Evolutionary conservation across 228 moss, liverwort and hornwort genomes (phyloP).

Genomic region (Sphagnum magellanicum): DNA sequence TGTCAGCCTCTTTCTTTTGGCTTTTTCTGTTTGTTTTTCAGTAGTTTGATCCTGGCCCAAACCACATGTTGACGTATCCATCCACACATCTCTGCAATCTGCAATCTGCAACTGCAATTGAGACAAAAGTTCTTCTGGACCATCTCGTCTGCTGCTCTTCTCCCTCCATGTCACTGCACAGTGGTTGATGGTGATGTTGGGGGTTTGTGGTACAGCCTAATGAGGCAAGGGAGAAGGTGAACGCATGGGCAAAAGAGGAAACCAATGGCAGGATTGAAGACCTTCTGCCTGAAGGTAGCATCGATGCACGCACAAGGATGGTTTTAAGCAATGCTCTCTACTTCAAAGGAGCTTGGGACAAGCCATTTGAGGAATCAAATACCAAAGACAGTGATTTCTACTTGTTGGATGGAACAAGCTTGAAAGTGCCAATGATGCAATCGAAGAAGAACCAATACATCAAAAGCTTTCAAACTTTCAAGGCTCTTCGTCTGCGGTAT

Average conservation of each 20-base stretch:
- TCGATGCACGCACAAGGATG: conserved; percentile 37
- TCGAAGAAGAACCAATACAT: conserved; percentile 46
- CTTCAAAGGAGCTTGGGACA: conserved; percentile 82
- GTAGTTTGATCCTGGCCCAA: too few species aligned
- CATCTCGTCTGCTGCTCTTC: too few species aligned
- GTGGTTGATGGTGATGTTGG: too few species aligned
- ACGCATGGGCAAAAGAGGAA: conserved; percentile 62
- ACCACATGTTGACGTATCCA: too few species aligned
- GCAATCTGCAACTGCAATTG: too few species aligned
- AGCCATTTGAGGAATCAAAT: conserved; percentile 37
- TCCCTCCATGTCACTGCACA: too few species aligned
- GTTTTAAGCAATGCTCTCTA: conserved; percentile 85
- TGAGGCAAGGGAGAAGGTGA: conserved; percentile 54
- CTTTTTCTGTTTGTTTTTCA: too few species aligned
- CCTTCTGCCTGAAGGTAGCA: conserved; percentile 53
- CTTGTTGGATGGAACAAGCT: conserved; percentile 62
- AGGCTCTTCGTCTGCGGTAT: conserved; percentile 66
- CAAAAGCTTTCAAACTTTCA: conserved; percentile 42
- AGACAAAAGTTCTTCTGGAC: too few species aligned
- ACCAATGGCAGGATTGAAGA: conserved; percentile 73
- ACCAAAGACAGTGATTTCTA: conserved; percentile 59
- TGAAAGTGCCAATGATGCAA: conserved; percentile 66
- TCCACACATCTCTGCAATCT: too few species aligned
- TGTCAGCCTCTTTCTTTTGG: too few species aligned
- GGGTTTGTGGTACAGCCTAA: conserved; percentile 35